A percentile compares a stretch with the other conserved stretches of the same genome.
Evolutionary conservation across 1,284 basidiomycete genomes (phyloP).

Genomic region (Entoloma clypeatum): DNA sequence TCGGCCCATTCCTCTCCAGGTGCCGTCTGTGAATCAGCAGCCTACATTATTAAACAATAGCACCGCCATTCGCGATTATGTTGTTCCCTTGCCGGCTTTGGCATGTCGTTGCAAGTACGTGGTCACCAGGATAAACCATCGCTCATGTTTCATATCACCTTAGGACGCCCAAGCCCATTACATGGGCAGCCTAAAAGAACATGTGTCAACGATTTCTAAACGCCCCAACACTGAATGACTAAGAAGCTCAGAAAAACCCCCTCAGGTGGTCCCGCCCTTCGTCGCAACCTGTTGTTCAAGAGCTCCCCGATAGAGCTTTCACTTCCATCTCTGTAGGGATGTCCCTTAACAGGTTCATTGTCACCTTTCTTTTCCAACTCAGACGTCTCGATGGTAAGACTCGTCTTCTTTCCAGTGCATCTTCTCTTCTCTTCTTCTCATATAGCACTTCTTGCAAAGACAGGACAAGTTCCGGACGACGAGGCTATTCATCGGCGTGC

Average conservation of each 20-base stretch:
- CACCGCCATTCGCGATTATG: conserved; percentile 53
- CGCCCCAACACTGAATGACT: conserved; percentile 20
- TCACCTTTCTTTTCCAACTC: conserved; percentile 49
- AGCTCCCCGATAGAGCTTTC: conserved; percentile 50
- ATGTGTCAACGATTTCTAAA: conserved; percentile 38
- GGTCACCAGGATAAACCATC: conserved; percentile 7
- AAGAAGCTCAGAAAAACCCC: too few relatives aligned
- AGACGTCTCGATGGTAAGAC: conserved; percentile 46
- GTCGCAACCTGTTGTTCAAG: conserved; percentile 67
- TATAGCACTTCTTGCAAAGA: too few relatives aligned
- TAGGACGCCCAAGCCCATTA: conserved; percentile 47
- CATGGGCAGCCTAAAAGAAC: conserved; percentile 35
- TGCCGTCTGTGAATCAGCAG: conserved; percentile 15
- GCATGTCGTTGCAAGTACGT: conserved; percentile 42
- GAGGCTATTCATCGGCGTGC: too few relatives aligned
- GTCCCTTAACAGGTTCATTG: conserved; percentile 41
- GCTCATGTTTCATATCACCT: not conserved
- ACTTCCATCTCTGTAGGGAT: conserved; percentile 59
- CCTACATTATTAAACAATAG: conserved; percentile 36
- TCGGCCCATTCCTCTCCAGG: too few relatives aligned
- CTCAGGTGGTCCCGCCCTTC: conserved; percentile 56
- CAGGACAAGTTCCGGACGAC: too few relatives aligned
- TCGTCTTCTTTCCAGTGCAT: too few relatives aligned
- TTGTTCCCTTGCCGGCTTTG: conserved; percentile 49
- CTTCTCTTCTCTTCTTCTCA: too few relatives aligned